A percentile compares a stretch with the other conserved stretches of the same genome.
Evolutionary conservation across 1,139 yeast species (phyloP).

Genomic region (Neolecta irregularis): DNA sequence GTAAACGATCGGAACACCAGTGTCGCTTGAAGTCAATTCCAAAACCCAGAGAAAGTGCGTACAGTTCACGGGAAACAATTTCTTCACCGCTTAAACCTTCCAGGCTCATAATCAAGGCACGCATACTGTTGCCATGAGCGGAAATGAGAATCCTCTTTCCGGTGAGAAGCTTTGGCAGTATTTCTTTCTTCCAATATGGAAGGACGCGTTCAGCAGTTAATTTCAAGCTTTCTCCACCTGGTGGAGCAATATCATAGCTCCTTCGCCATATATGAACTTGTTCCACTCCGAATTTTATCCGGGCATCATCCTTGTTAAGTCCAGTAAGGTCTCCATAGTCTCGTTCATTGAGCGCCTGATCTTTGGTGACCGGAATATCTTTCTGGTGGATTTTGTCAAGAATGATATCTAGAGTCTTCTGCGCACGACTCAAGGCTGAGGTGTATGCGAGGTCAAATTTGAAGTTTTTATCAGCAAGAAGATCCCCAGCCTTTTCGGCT

Average conservation of each 20-base stretch:
- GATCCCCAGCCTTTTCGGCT: conserved; percentile 87
- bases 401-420: conserved; percentile 95
- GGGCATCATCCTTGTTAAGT: conserved; percentile 89
- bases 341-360: conserved; percentile 98
- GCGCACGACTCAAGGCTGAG: conserved; percentile 85
- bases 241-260: conserved; percentile 95
- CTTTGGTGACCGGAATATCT: conserved; percentile 83
- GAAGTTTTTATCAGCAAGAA: conserved; percentile 74
- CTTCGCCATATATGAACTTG: conserved; percentile 97
- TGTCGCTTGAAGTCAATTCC: too few species aligned
- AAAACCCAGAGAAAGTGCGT: too few species aligned
- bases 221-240: conserved; percentile 84
- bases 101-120: conserved; percentile 93
- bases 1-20: conserved; percentile 96
- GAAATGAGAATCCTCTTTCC: conserved; percentile 88
- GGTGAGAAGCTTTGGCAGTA: conserved; percentile 64
- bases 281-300: conserved; percentile 77
- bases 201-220: conserved; percentile 91
- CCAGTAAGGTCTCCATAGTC: conserved; percentile 99
- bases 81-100: conserved; percentile 86
- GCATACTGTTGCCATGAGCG: conserved; percentile 97
- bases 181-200: conserved; percentile 95
- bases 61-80: conserved; percentile 87
- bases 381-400: conserved; percentile 77
- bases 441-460: conserved; percentile 83